Evolutionary conservation across 345 rosid species (phyloP), one percentile per base, ranked within the genome.

Genomic region (Clausena lansium): DNA sequence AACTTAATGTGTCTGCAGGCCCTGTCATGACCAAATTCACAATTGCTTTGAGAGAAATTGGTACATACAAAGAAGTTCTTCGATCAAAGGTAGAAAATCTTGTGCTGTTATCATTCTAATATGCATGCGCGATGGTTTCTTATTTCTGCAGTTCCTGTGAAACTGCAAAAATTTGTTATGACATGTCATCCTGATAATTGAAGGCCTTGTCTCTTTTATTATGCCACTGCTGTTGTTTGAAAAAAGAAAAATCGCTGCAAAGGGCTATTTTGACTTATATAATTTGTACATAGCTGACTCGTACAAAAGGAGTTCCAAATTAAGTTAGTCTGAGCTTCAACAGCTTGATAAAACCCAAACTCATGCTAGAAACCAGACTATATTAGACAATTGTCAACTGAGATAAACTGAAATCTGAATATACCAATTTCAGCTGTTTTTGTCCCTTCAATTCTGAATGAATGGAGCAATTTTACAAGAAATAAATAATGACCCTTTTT

Each of bases 51-150:
- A 84, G 91, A 80, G 93, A 92, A 85, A 89, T 92, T 24, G 92
- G 92, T 25, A 87, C 97, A 7, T 89, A 86, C 85, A 90, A 90
- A 84, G 97, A 90, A 86, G 92, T 85, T 68, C 97, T 92, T 79
- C 90, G 94, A 60, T 88, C 94, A n/a, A 84, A 85, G 97, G 92
- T 92, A 86, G 76, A 64, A 45, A 76, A 65, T 70, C 52, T n/a
- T 61, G 65, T 64, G 67, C 35, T 57, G 36, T 58, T 30, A 14
- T 71, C 19, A 27, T 33, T 57, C 13, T 71, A 71, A 54, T 32
- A 33, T 55, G 68, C 68, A 32, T 32, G 5, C 1, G 24, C 10
- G 17, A 63, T 15, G 4, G 67, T 63, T 63, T 63, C 67, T 63
- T 63, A 39, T 17, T 15, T 63, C 39, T 63, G 39, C 11, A 32